A percentile compares a stretch with the other conserved stretches of the same genome.
Evolutionary conservation across 2,329 filamentous ascomycete genomes (phyloP).

Genomic region (Verticillium tricorpus): DNA sequence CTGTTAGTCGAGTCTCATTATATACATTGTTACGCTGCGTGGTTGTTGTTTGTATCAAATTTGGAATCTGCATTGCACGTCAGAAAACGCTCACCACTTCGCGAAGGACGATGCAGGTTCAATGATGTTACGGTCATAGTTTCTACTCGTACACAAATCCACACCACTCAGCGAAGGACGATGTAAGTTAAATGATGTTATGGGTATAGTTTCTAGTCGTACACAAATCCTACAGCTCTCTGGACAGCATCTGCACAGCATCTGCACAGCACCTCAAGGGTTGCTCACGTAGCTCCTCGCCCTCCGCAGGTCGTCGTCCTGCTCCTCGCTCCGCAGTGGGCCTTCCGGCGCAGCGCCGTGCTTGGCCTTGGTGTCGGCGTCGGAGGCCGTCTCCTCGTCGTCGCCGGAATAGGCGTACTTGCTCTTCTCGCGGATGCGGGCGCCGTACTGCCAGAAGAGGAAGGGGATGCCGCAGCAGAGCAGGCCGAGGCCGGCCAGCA

Average conservation of each 20-base stretch:
- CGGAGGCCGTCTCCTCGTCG: constrained; percentile 35
- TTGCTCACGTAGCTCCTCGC: constrained; percentile 43
- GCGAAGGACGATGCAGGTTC: too few relatives aligned
- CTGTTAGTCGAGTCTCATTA: neutral
- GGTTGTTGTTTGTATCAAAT: too few relatives aligned
- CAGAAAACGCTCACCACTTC: too few relatives aligned
- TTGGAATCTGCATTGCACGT: too few relatives aligned
- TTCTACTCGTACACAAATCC: neutral
- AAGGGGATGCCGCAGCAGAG: constrained; percentile 81
- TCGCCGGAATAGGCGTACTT: constrained; percentile 69
- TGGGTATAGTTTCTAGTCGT: neutral
- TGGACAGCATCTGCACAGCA: too few relatives aligned
- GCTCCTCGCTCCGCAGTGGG: constrained; percentile 24
- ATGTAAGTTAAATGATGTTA: neutral
- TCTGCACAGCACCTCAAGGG: constrained; percentile 22
- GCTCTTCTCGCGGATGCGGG: constrained; percentile 61
- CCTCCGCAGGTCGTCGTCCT: constrained; percentile 34
- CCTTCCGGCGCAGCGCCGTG: constrained; percentile 18
- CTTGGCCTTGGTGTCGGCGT: constrained; percentile 33
- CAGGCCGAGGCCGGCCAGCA: constrained; percentile 70
- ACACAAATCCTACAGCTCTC: neutral
- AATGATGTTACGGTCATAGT: neutral
- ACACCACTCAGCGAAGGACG: too few relatives aligned
- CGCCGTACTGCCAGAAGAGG: constrained; percentile 75
- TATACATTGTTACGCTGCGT: neutral